phyloP scores from a whole-genome alignment of 2,329 filamentous ascomycete genomes.

The Pseudopyricularia cyperi region DNA sequence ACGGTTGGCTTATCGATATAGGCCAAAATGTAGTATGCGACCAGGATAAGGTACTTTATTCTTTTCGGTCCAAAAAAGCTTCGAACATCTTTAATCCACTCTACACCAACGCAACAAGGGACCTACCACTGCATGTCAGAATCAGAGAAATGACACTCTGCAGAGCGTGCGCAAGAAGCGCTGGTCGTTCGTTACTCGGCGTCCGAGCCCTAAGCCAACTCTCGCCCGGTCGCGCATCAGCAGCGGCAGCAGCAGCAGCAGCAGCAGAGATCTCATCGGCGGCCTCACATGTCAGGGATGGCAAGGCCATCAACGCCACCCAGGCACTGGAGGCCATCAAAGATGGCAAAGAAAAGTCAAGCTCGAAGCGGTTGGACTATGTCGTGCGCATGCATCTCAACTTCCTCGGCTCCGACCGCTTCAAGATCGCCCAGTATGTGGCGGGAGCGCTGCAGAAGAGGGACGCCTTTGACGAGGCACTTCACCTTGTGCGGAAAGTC shows the following conservation, averaged over 20 bases:
- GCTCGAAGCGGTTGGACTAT: constrained; percentile 14
- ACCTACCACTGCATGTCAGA: too few species aligned
- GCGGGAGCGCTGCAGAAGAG: constrained; percentile 40
- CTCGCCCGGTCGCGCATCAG: neutral
- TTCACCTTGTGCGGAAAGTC: constrained; percentile 54
- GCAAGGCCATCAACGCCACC: neutral
- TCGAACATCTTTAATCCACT: too few species aligned
- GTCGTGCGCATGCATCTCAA: constrained; percentile 40
- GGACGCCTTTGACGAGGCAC: constrained; percentile 51
- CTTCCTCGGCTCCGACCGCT: constrained; percentile 51
- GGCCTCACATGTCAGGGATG: neutral
- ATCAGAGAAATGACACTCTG: neutral
- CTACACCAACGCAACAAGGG: too few species aligned
- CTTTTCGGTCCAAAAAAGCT: too few species aligned
- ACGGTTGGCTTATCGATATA: too few species aligned
- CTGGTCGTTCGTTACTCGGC: neutral
- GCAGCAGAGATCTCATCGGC: neutral
- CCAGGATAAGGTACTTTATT: too few species aligned
- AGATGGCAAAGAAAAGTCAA: neutral
- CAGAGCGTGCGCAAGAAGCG: neutral
- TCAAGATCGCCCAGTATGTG: constrained; percentile 59
- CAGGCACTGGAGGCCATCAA: neutral
- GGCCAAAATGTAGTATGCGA: too few species aligned
- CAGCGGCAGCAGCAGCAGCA: neutral
- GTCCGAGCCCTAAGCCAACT: neutral